phyloP scores from a whole-genome alignment of 169 alveolate genomes.

The Plasmodium blacklocki region DNA sequence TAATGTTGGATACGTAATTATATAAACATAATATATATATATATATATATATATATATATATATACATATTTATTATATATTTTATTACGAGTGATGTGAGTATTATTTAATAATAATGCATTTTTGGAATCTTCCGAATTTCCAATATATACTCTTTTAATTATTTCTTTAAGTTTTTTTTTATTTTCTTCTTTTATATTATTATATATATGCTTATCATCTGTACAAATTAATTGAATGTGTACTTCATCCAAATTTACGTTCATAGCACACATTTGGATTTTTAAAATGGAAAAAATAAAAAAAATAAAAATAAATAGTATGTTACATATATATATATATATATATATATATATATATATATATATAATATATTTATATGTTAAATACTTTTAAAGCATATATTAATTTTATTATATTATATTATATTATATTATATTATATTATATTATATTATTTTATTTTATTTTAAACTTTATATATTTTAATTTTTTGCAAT shows the following conservation, averaged over 20 bases:
- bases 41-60: background rate
- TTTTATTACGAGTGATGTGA: constrained; percentile 54
- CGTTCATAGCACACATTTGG: background rate
- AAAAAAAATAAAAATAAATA: too few relatives aligned
- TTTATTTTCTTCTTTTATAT: constrained; percentile 9
- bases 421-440: too few relatives aligned
- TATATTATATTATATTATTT: too few relatives aligned
- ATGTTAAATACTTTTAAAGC: too few relatives aligned
- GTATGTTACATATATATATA: too few relatives aligned
- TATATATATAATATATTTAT: too few relatives aligned
- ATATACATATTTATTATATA: background rate
- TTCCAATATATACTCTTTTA: constrained; percentile 56
- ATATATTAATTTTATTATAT: too few relatives aligned
- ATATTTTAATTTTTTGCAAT: too few relatives aligned
- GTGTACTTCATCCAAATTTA: constrained; percentile 7
- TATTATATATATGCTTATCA: background rate
- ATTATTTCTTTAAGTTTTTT: constrained; percentile 45
- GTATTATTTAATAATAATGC: constrained; percentile 23
- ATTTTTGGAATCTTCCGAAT: constrained; percentile 63
- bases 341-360: too few relatives aligned
- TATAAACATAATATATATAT: background rate
- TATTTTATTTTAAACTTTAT: too few relatives aligned
- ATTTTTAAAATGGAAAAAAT: too few relatives aligned
- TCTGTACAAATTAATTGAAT: background rate
- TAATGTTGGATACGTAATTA: background rate